A percentile compares a stretch with the other conserved stretches of the same genome.
Conservation (phyloP, 495 filamentous ascomycete species). For the Xylaria telfairii region DNA sequence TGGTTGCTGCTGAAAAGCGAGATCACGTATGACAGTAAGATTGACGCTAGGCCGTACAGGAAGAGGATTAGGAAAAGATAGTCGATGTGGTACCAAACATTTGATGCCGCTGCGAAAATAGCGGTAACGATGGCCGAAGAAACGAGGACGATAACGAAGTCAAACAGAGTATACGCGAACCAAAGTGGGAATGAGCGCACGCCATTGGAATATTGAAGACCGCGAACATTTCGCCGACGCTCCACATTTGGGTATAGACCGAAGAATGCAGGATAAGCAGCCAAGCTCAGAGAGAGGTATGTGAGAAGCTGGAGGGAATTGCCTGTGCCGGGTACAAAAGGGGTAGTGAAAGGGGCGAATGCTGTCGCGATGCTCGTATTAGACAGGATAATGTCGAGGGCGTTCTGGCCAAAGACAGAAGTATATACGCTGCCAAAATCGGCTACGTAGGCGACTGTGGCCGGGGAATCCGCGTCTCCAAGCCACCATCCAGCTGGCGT, state of each 20-base stretch:
- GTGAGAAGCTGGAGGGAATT: conserved; percentile 78
- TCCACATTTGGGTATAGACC: conserved; percentile 85
- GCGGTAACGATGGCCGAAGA: conserved; percentile 63
- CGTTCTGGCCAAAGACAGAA: conserved; percentile 72
- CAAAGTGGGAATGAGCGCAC: conserved; percentile 75
- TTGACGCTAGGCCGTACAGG: conserved; percentile 72
- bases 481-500: conserved; percentile 80
- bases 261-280: conserved; percentile 82
- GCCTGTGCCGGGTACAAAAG: conserved; percentile 66
- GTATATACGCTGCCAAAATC: conserved; percentile 47
- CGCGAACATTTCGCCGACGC: conserved; percentile 74
- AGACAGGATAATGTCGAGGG: conserved; percentile 68
- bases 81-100: conserved; percentile 68
- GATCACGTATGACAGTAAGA: conserved; percentile 70
- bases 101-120: conserved; percentile 64
- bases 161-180: conserved; percentile 78
- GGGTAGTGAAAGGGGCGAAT: conserved; percentile 73
- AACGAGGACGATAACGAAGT: conserved; percentile 71
- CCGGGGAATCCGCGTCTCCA: conserved; percentile 57
- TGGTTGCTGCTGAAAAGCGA: conserved; percentile 72
- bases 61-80: conserved; percentile 76
- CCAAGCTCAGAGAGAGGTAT: conserved; percentile 79
- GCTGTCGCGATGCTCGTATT: conserved; percentile 70
- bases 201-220: conserved; percentile 86
- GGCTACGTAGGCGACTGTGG: conserved; percentile 66